Percentiles rank a stretch among this genome's conserved stretches.
These are phyloP conservation scores for Nemania sp. DNA, from an alignment of 2,329 filamentous ascomycete species.

Conservation along the genomic window DNA sequence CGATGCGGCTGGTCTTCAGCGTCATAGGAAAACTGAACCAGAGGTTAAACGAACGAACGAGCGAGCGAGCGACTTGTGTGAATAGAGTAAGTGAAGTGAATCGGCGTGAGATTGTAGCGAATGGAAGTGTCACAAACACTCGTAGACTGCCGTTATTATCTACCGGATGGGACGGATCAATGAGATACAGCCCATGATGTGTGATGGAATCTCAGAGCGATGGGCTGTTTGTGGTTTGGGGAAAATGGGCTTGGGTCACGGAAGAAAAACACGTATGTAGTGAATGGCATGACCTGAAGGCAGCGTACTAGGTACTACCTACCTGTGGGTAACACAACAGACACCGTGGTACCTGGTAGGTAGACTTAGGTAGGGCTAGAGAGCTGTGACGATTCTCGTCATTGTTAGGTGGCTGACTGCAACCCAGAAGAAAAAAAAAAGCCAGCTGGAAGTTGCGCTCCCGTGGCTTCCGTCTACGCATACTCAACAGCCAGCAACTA, in stretches of 20 bases:
- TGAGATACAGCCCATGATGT: conserved; percentile 5
- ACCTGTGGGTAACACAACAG: conserved; percentile 9
- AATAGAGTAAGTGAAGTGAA: background rate
- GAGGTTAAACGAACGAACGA: conserved; percentile 21
- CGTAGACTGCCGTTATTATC: conserved; percentile 9
- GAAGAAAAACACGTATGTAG: conserved; percentile 1
- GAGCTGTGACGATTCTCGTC: no score
- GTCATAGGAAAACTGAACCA: conserved; percentile 8
- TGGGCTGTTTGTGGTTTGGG: conserved; percentile 15
- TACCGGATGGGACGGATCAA: conserved; percentile 18
- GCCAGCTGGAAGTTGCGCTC: background rate
- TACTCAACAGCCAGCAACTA: no score
- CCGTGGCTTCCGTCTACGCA: background rate
- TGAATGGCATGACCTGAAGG: background rate
- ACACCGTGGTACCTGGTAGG: background rate
- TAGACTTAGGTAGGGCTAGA: background rate
- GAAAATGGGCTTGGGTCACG: conserved; percentile 9
- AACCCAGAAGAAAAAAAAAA: no score
- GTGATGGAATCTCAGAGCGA: conserved; percentile 7
- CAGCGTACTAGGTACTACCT: no score
- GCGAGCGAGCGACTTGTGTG: background rate
- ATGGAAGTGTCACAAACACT: conserved; percentile 11
- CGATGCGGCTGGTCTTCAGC: conserved; percentile 5
- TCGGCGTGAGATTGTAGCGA: conserved; percentile 14
- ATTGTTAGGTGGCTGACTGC: no score